These are phyloP conservation scores for Aeschynomene evenia DNA, from an alignment of 306 rosid species.

Conservation along the genomic window DNA sequence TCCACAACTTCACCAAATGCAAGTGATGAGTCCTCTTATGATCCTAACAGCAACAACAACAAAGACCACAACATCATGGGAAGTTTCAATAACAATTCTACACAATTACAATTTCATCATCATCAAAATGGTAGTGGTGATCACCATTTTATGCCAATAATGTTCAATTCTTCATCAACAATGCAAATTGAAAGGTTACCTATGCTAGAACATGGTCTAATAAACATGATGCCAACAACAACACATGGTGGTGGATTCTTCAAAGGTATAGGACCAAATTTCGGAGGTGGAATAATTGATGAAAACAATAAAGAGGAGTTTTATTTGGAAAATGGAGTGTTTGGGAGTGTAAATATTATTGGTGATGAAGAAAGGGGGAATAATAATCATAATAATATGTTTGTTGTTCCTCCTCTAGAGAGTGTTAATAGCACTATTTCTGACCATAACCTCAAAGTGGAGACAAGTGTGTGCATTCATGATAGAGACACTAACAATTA, in stretches of 20 bases:
- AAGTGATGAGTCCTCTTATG: constrained; percentile 55
- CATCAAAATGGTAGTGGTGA: constrained; percentile 13
- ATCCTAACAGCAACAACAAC: constrained; percentile 16
- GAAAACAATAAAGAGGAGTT: constrained; percentile 17
- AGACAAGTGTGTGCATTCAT: constrained; percentile 30
- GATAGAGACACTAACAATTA: constrained; percentile 14
- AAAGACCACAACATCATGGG: constrained; percentile 37
- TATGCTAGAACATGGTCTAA: constrained; percentile 36
- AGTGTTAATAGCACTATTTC: constrained; percentile 43
- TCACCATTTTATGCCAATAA: constrained; percentile 38
- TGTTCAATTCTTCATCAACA: constrained; percentile 37
- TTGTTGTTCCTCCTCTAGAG: constrained; percentile 69
- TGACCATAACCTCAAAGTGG: constrained; percentile 43
- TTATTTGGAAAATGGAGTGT: constrained; percentile 38
- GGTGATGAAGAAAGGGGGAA: constrained; percentile 46
- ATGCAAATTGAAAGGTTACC: constrained; percentile 49
- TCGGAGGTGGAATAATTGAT: constrained; percentile 30
- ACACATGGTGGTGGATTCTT: constrained; percentile 20
- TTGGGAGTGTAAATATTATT: constrained; percentile 38
- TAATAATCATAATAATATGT: no score
- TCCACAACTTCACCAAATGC: constrained; percentile 53
- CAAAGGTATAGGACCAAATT: constrained; percentile 38
- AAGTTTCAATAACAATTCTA: constrained; percentile 19
- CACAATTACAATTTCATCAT: constrained; percentile 27
- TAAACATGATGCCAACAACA: constrained; percentile 41